phyloP scores from a whole-genome alignment of 768 basidiomycete species.

The Lanmaoa rubissima region DNA sequence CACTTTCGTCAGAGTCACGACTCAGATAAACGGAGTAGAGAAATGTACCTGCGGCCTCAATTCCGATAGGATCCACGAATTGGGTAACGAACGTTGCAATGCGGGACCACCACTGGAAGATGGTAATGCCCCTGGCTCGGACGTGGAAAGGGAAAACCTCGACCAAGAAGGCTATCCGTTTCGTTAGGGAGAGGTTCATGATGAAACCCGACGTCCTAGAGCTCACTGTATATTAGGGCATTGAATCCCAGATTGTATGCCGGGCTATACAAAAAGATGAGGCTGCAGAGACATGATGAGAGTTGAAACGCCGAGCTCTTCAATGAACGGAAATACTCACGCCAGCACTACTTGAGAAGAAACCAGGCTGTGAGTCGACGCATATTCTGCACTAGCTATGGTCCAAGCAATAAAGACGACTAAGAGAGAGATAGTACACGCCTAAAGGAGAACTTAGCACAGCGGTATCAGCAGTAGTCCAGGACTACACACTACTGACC shows the following conservation, averaged over 20 bases:
- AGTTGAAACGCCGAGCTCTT: background rate
- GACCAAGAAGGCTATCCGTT: background rate
- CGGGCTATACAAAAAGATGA: background rate
- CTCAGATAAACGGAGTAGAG: background rate
- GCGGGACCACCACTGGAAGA: too few relatives aligned
- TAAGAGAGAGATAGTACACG: constrained; percentile 11
- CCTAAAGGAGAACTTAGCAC: background rate
- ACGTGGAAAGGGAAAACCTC: too few relatives aligned
- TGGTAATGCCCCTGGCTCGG: too few relatives aligned
- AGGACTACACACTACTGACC: background rate
- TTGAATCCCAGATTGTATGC: background rate
- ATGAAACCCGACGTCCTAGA: background rate
- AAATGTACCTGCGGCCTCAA: too few relatives aligned
- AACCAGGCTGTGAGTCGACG: constrained; percentile 1
- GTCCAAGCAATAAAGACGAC: constrained; percentile 19
- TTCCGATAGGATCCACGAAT: too few relatives aligned
- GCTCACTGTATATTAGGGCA: background rate
- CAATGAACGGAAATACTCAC: background rate
- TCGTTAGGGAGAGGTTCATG: background rate
- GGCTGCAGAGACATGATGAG: background rate
- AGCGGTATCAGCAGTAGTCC: too few relatives aligned
- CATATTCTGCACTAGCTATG: constrained; percentile 11
- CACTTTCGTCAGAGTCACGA: background rate
- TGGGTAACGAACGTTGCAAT: too few relatives aligned
- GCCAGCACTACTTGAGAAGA: constrained; percentile 8